A percentile compares a stretch with the other conserved stretches of the same genome.
Conservation (phyloP, 768 basidiomycete genomes). For the Serpula lacrymans region DNA sequence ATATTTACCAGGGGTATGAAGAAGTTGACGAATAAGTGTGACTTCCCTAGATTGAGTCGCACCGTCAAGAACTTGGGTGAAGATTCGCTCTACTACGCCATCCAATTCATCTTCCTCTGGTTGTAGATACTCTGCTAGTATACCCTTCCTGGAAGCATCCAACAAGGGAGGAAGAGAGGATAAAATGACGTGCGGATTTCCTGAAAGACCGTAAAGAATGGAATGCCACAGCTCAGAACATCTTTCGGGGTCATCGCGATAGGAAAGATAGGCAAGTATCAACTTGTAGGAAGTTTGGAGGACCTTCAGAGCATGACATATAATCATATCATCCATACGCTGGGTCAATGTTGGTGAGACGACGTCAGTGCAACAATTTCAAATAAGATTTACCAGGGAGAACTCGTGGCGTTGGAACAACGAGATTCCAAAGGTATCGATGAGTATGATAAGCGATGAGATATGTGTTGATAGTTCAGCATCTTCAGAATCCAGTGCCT, state of each 20-base stretch:
- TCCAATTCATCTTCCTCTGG: conserved; percentile 47
- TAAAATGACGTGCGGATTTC: conserved; percentile 27
- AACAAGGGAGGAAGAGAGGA: conserved; percentile 36
- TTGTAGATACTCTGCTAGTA: conserved; percentile 43
- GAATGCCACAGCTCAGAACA: conserved; percentile 43
- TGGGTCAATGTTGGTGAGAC: conserved; percentile 16
- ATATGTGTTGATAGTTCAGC: conserved; percentile 14
- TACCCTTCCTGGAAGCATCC: conserved; percentile 33
- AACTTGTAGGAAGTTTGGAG: conserved; percentile 40
- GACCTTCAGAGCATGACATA: conserved; percentile 35
- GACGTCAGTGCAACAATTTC: background rate
- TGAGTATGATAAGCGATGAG: conserved; percentile 36
- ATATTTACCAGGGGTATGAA: conserved; percentile 43
- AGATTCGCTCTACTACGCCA: conserved; percentile 33
- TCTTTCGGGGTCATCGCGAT: conserved; percentile 31
- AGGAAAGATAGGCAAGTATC: conserved; percentile 49
- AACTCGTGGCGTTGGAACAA: conserved; percentile 45
- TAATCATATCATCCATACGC: conserved; percentile 45
- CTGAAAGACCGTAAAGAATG: conserved; percentile 42
- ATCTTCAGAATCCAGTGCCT: conserved; percentile 13
- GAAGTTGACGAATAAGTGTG: conserved; percentile 34
- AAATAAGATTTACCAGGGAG: conserved; percentile 37
- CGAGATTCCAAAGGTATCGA: conserved; percentile 49
- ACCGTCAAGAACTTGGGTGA: conserved; percentile 35
- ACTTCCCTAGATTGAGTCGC: conserved; percentile 22